Evolutionary conservation across 106 monocot genomes (phyloP).

Genomic region (Dendrobium nobile): DNA sequence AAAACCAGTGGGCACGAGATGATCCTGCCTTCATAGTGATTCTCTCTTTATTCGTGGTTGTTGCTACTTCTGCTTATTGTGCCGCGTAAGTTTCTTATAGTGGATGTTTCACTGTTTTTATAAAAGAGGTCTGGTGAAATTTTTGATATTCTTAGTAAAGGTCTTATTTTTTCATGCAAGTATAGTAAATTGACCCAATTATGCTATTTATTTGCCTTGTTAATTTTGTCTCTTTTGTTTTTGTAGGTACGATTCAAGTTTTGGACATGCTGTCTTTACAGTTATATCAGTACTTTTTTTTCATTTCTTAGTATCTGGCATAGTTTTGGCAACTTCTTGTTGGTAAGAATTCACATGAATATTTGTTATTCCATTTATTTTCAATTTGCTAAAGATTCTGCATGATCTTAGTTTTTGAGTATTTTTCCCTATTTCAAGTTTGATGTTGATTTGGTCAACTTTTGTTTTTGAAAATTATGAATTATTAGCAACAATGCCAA

Average conservation of each 20-base stretch:
- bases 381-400: not conserved
- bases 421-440: not conserved
- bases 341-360: conserved; percentile 40
- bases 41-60: conserved; percentile 65
- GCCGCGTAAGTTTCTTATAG: conserved; percentile 67
- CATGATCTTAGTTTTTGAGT: not conserved
- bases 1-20: conserved; percentile 98
- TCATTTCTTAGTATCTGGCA: conserved; percentile 71
- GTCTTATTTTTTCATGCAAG: not conserved
- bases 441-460: not conserved
- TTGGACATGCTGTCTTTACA: conserved; percentile 46
- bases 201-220: not conserved
- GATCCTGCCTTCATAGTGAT: conserved; percentile 97
- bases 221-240: conserved; percentile 6
- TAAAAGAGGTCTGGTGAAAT: not conserved
- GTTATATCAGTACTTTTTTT: conserved; percentile 57
- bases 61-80: conserved; percentile 91
- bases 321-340: conserved; percentile 53
- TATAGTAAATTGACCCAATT: conserved; percentile 1
- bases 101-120: not conserved
- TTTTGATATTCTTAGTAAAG: not conserved
- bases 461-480: not conserved
- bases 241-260: conserved; percentile 58
- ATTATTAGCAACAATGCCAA: not conserved
- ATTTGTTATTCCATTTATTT: not conserved